Percentiles rank a stretch among this genome's conserved stretches.
Conservation (phyloP, 805 yeast genomes). For the Jamesozyma hellenica region DNA sequence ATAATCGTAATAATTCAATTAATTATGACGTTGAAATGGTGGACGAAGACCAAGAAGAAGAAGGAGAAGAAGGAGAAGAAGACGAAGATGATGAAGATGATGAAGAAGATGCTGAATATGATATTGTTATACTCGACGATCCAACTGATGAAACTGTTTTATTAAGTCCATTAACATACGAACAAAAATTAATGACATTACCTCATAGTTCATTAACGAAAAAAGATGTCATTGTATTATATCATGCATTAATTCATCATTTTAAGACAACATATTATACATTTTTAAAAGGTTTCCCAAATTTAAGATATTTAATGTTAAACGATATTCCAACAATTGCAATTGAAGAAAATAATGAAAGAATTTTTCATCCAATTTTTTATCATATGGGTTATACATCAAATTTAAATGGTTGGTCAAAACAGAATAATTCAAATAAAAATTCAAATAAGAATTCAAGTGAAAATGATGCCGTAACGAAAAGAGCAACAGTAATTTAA, state of each 20-base stretch:
- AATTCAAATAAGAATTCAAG: slow-evolving; percentile 7
- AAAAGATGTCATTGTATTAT: slow-evolving; percentile 28
- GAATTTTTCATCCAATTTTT: slow-evolving; percentile 31
- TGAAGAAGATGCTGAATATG: slow-evolving; percentile 2
- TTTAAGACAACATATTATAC: slow-evolving; percentile 29
- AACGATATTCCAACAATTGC: slow-evolving; percentile 33
- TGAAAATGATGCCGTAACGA: slow-evolving; percentile 10
- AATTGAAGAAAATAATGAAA: slow-evolving; percentile 19
- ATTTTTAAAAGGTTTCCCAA: slow-evolving; percentile 27
- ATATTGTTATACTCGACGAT: neutral
- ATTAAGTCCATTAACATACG: neutral
- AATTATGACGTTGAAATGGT: neutral
- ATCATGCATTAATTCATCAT: slow-evolving; percentile 32
- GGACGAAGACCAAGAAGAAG: slow-evolving; percentile 2
- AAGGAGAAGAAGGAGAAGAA: neutral
- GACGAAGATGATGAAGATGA: slow-evolving; percentile 3
- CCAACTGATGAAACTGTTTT: neutral
- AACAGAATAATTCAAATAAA: slow-evolving; percentile 3
- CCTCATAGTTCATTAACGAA: slow-evolving; percentile 26
- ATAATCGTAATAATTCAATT: neutral
- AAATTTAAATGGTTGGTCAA: slow-evolving; percentile 27
- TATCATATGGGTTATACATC: slow-evolving; percentile 27
- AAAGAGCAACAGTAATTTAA: slow-evolving; percentile 15
- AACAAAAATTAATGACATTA: slow-evolving; percentile 9
- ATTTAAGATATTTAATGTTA: slow-evolving; percentile 31